phyloP scores from a whole-genome alignment of 768 basidiomycete species.

The Lanmaoa rubissima region DNA sequence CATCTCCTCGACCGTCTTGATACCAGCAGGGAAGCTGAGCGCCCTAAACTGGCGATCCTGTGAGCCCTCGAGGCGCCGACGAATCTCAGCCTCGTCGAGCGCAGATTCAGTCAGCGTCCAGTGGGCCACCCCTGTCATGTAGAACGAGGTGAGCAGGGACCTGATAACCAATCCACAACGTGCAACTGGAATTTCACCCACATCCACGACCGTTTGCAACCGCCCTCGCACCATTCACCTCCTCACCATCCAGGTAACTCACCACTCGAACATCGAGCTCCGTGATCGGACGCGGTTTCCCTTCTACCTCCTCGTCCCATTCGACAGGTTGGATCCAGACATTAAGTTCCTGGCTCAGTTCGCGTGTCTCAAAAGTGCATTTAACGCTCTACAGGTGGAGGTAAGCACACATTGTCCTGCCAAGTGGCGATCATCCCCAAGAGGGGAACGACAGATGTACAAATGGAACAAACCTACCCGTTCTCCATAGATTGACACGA shows the following conservation, averaged over 20 bases:
- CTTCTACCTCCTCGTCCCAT: slow-evolving; percentile 39
- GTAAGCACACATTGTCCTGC: not conserved
- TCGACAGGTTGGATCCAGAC: slow-evolving; percentile 67
- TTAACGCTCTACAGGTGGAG: slow-evolving; percentile 44
- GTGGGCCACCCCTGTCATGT: slow-evolving; percentile 53
- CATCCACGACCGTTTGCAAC: slow-evolving; percentile 20
- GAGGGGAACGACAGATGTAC: not conserved
- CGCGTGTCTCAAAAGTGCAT: slow-evolving; percentile 60
- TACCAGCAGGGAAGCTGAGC: slow-evolving; percentile 49
- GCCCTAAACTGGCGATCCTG: slow-evolving; percentile 46
- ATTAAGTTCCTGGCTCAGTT: slow-evolving; percentile 43
- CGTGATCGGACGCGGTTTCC: slow-evolving; percentile 43
- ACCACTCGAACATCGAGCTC: slow-evolving; percentile 53
- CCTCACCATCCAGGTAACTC: slow-evolving; percentile 44
- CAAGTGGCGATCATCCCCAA: no score
- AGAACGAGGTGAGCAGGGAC: not conserved
- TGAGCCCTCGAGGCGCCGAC: slow-evolving; percentile 31
- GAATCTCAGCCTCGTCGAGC: slow-evolving; percentile 35
- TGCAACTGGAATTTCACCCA: slow-evolving; percentile 2
- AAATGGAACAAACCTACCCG: slow-evolving; percentile 44
- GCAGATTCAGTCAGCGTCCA: slow-evolving; percentile 52
- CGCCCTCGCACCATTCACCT: slow-evolving; percentile 39
- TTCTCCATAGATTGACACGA: slow-evolving; percentile 58
- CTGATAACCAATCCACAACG: not conserved
- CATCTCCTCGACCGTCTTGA: slow-evolving; percentile 32